Base-by-base conservation (phyloP, 2,329 filamentous ascomycete genomes). In the Trichothecium roseum region DNA sequence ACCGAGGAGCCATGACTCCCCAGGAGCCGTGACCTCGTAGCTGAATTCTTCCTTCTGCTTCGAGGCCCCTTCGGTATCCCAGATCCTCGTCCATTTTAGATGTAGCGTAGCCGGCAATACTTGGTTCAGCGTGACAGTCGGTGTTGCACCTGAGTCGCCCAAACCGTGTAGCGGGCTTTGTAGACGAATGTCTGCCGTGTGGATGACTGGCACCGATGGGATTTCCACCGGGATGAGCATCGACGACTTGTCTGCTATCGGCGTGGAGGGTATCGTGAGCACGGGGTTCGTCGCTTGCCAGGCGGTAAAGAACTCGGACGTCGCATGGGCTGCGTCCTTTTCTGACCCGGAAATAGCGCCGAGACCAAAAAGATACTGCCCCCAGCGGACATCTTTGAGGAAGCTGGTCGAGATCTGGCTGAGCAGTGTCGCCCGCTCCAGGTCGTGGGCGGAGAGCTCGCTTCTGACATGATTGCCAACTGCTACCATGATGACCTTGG, bases 211-310 rank as follows among this genome's bases (percentile, higher is more conserved):
- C 2, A 94, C 69, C 2, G 81, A 78, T 0, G 89, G 89, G 2
- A 98, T 77, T 39, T 94, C 86, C 12, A 98, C 88, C 0, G 88
- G 84, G 36, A 98, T 93, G 20, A 82, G 66, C 46, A 98, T 88
- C 10, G 77, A 78, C 71, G 70, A 41, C 56, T 66, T 44, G 15
- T 70, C 62, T n/a, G 36, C 33, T 5, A 43, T 41, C 1, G 37
- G 36, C 5, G 47, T 39, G 3, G 48, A 37, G 7, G 49, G 41
- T 1, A 62, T 40, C 3, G 42, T 24, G 10, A 63, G 37, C 5
- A 38, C 46, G 10, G 48, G 39, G 18, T 57, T 46, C 5, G 41
- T 38, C n/a, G 40, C 40, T 36, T 54, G 56, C 59, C 59, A 63
- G 3, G 36, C 30, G 1, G 49, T 40, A 4, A 69, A 46, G 28